Base-by-base conservation (phyloP, 805 yeast species). In the Wickerhamomyces chambardii region DNA sequence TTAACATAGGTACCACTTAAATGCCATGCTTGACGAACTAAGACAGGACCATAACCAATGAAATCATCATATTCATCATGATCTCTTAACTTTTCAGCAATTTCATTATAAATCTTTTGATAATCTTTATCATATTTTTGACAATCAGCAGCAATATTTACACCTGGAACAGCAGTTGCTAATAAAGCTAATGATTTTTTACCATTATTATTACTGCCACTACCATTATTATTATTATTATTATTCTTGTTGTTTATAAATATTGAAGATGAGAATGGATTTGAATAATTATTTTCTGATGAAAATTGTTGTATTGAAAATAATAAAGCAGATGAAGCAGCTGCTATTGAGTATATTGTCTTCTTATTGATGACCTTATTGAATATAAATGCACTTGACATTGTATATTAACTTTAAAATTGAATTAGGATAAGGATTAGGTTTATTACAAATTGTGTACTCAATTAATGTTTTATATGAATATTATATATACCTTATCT, bases 11-110 rank as follows among this genome's bases (percentile, higher is more conserved):
- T 83, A n/a, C 94, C 95, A 38, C 84, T 72, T 26, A 80, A 73
- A 54, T 85, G 95, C 95, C 95, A 85, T 19, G 95, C 82, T 36
- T 84, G 67, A 48, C 95, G 74, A 17, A 85, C 75, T 29, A 85
- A 61, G 14, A 80, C 75, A 9, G 95, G 95, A 1, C 89, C 92
- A 41, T 76, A 68, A 4, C 78, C 80, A 18, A 78, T 75, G 27
- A 74, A 76, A 43, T 76, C 79, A 47, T 81, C 89, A 51, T 72
- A 78, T 33, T 64, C 70, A 36, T 65, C 70, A 15, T 67, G 63
- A 8, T 76, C 84, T 43, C 68, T 64, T 17, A 83, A 53, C 54
- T 68, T 70, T 29, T 51, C 53, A 26, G 79, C 96, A 69, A 74
- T 85, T 44, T 76, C 92, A 61, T 75, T 78, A 61, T 77, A 90